These are phyloP conservation scores for Ceratopteris richardii DNA, from an alignment of 75 land plant species.

Conservation along the genomic window DNA sequence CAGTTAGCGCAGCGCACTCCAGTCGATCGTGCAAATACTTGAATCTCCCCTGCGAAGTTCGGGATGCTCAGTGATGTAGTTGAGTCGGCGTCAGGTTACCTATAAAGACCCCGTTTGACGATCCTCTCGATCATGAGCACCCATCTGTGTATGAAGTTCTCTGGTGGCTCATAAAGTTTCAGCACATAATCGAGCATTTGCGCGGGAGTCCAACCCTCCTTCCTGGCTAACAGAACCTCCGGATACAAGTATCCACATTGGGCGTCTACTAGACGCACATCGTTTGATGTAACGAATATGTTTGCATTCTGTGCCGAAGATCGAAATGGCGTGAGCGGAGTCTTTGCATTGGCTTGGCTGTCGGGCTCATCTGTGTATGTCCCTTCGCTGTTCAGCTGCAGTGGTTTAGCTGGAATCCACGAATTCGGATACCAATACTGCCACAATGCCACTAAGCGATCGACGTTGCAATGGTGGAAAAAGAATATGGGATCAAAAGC, in stretches of 20 bases:
- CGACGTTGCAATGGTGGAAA: too few relatives aligned
- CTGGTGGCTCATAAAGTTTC: constrained; percentile 2
- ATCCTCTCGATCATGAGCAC: constrained; percentile 1
- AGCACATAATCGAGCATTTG: not conserved
- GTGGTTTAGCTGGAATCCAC: too few relatives aligned
- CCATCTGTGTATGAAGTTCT: constrained; percentile 1
- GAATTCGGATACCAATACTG: too few relatives aligned
- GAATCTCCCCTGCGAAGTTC: not conserved
- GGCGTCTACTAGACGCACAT: too few relatives aligned
- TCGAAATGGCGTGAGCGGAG: constrained; percentile 1
- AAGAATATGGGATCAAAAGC: too few relatives aligned
- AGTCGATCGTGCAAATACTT: not conserved
- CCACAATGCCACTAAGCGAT: too few relatives aligned
- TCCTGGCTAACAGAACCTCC: not conserved
- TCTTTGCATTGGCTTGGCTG: not conserved
- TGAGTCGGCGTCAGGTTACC: not conserved
- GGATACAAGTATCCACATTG: constrained; percentile 4
- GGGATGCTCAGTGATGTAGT: not conserved
- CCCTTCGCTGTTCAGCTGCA: too few relatives aligned
- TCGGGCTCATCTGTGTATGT: too few relatives aligned
- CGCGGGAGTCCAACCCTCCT: not conserved
- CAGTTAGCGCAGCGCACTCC: constrained; percentile 7
- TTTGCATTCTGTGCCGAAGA: too few relatives aligned
- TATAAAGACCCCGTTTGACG: not conserved
- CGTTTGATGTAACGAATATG: too few relatives aligned